These are phyloP conservation scores for Colletotrichum gloeosporioides DNA, from an alignment of 2,329 filamentous ascomycete species.

Conservation along the genomic window DNA sequence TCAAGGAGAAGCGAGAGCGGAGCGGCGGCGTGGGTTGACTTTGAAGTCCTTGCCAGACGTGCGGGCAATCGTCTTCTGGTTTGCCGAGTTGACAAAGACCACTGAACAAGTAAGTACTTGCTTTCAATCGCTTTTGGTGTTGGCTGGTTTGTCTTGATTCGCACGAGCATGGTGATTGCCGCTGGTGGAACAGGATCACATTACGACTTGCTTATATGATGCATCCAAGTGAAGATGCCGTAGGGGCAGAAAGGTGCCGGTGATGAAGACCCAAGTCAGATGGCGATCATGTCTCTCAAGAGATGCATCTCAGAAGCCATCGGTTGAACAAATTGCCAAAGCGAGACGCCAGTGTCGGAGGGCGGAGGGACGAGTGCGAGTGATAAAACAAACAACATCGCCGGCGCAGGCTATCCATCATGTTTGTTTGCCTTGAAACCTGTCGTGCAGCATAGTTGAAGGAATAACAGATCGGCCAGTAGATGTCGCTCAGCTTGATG, in stretches of 20 bases:
- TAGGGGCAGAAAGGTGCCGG: neutral
- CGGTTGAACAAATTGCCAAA: neutral
- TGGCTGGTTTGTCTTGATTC: neutral
- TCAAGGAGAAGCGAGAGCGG: neutral
- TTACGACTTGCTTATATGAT: neutral
- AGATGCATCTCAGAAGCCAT: neutral
- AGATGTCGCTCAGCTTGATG: neutral
- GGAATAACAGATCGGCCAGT: neutral
- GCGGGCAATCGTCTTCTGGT: neutral
- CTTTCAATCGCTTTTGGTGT: neutral
- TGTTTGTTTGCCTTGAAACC: neutral
- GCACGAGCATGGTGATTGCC: neutral
- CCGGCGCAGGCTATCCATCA: neutral
- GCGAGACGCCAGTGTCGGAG: neutral
- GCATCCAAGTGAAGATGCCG: neutral
- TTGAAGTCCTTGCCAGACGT: neutral
- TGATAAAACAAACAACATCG: neutral
- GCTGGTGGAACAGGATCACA: neutral
- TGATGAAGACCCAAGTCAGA: neutral
- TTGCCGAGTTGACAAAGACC: neutral
- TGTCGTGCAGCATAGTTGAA: neutral
- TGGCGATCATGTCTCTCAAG: neutral
- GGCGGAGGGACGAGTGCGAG: neutral
- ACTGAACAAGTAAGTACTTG: neutral
- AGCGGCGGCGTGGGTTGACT: neutral